Percentiles rank a stretch among this genome's conserved stretches.
Conservation (phyloP, 2,329 filamentous ascomycete species). For the Neofusicoccum umdonicola region DNA sequence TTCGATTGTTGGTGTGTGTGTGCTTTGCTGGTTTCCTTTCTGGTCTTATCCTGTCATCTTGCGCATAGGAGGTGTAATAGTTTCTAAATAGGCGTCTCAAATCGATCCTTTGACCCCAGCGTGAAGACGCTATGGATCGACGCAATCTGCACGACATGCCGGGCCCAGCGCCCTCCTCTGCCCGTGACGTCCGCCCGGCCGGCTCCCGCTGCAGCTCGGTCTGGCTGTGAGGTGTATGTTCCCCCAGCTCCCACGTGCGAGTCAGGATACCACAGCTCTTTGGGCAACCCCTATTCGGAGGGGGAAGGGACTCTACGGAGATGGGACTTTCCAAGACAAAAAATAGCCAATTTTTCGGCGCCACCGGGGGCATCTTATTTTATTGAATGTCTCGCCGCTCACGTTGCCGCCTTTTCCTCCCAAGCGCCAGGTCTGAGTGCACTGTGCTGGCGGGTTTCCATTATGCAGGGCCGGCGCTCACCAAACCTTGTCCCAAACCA, state of each 20-base stretch:
- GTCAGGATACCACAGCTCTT: not conserved
- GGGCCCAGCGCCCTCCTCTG: not conserved
- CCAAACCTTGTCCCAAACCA: not conserved
- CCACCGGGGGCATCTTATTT: not conserved
- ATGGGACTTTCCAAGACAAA: constrained; percentile 6
- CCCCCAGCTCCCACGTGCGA: not conserved
- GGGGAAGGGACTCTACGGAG: constrained; percentile 6
- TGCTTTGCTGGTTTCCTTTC: constrained; percentile 17
- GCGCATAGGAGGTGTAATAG: constrained; percentile 19
- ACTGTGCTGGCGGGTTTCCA: not conserved
- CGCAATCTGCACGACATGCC: not conserved
- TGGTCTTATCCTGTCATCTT: constrained; percentile 18
- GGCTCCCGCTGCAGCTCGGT: not conserved
- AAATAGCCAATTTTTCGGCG: constrained; percentile 8
- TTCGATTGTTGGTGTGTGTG: constrained; percentile 12
- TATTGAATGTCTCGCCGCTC: constrained; percentile 13
- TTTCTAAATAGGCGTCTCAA: constrained; percentile 17
- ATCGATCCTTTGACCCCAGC: constrained; percentile 17
- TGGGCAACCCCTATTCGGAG: constrained; percentile 9
- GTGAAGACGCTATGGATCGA: constrained; percentile 11
- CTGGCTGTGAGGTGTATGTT: not conserved
- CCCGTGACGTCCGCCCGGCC: not conserved
- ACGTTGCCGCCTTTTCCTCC: not conserved
- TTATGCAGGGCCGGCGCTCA: not conserved
- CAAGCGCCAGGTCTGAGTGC: constrained; percentile 2